phyloP scores from a whole-genome alignment of 23 red algal species.

The Gracilaria gracilis region DNA sequence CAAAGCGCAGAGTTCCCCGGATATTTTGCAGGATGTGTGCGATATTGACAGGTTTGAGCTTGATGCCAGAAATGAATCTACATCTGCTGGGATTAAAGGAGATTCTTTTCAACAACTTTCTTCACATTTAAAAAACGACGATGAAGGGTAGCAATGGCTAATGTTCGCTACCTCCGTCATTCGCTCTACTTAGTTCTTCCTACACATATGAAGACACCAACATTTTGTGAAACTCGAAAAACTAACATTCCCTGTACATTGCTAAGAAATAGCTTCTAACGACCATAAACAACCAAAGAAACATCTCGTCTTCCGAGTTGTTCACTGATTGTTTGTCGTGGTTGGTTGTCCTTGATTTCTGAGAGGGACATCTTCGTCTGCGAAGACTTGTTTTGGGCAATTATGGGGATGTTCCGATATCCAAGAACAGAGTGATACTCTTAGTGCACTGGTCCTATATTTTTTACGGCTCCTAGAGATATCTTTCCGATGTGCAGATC shows the following conservation, averaged over 20 bases:
- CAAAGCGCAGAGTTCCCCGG: constrained; percentile 15
- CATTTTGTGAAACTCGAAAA: constrained; percentile 29
- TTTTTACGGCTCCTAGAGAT: no score
- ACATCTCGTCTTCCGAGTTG: background rate
- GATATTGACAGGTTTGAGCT: constrained; percentile 20
- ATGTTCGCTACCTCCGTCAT: background rate
- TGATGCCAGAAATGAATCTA: constrained; percentile 20
- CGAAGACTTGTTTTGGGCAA: background rate
- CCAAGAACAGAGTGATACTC: no score
- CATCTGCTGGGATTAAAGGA: background rate
- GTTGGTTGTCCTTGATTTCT: background rate
- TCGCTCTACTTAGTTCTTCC: background rate
- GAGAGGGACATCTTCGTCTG: background rate
- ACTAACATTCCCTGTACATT: constrained; percentile 4
- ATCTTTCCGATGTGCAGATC: no score
- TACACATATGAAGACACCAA: background rate
- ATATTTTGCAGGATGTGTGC: constrained; percentile 10
- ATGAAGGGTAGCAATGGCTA: background rate
- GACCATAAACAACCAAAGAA: background rate
- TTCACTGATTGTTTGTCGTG: background rate
- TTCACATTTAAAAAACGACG: constrained; percentile 19
- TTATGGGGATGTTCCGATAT: no score
- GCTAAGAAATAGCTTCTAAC: background rate
- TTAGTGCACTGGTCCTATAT: no score
- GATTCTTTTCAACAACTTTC: background rate